phyloP scores from a whole-genome alignment of 306 rosid genomes.

The Luffa acutangula region DNA sequence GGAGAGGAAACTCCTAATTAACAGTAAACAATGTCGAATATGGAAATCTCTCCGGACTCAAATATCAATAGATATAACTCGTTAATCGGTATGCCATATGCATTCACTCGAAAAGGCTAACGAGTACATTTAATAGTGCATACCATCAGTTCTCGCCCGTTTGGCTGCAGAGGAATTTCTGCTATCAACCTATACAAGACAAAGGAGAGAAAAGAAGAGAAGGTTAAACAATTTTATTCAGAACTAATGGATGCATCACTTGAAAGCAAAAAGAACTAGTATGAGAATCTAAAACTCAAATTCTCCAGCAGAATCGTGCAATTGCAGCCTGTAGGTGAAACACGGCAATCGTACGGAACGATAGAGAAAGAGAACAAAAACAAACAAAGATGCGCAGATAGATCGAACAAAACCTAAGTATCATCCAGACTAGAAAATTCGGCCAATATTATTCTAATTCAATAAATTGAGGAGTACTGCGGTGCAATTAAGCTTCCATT shows the following conservation, averaged over 20 bases:
- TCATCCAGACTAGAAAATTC: not conserved
- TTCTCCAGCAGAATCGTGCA: not conserved
- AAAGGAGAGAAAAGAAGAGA: not conserved
- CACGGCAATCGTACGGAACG: not conserved
- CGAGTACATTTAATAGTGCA: not conserved
- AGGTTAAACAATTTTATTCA: not conserved
- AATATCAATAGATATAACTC: not conserved
- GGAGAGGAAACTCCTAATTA: not conserved
- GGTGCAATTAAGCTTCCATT: not conserved
- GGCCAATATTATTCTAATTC: not conserved
- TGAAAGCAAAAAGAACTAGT: not conserved
- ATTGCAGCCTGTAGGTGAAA: not conserved
- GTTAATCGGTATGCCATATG: not conserved
- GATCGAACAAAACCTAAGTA: not conserved
- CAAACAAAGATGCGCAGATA: not conserved
- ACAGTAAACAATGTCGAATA: not conserved
- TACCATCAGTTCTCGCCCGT: constrained; percentile 99
- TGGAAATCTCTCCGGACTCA: not conserved
- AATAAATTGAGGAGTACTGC: not conserved
- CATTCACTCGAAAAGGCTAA: not conserved
- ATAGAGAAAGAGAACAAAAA: not conserved
- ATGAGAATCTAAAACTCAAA: not conserved
- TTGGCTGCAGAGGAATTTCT: constrained; percentile 92
- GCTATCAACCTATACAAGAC: constrained; percentile 58
- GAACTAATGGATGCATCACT: not conserved